Conservation (phyloP, 2,329 filamentous ascomycete species). For the Kalaharituber pfeilii region DNA sequence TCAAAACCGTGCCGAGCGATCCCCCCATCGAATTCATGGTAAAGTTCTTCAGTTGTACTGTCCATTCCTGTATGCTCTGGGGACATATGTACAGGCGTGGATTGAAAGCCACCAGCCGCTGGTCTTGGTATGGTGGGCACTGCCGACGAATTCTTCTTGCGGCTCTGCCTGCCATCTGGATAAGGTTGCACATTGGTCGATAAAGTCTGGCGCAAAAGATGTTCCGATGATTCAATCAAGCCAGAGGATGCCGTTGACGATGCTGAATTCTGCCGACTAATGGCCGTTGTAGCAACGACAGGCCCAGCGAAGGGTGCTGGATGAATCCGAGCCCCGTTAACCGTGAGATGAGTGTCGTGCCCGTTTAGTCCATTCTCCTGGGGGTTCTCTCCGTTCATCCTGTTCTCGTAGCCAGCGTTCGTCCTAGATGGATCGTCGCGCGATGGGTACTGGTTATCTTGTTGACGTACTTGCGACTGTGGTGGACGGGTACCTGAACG, state of each 20-base stretch:
- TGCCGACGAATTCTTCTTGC: slow-evolving; percentile 10
- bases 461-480: not conserved
- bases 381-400: not conserved
- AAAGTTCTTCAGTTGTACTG: slow-evolving; percentile 10
- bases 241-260: slow-evolving; percentile 15
- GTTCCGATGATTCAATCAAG: slow-evolving; percentile 11
- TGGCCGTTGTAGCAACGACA: slow-evolving; percentile 14
- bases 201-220: slow-evolving; percentile 17
- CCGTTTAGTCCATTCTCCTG: slow-evolving; percentile 5
- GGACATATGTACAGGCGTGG: slow-evolving; percentile 5
- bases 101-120: slow-evolving; percentile 11
- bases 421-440: no score
- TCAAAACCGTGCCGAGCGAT: slow-evolving; percentile 61
- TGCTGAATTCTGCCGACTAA: slow-evolving; percentile 16
- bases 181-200: slow-evolving; percentile 5
- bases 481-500: not conserved
- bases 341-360: slow-evolving; percentile 7
- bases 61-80: slow-evolving; percentile 14
- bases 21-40: slow-evolving; percentile 12
- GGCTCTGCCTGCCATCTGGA: slow-evolving; percentile 14
- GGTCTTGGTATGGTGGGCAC: slow-evolving; percentile 13
- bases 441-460: not conserved
- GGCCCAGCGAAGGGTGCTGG: slow-evolving; percentile 9
- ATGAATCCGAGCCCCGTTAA: slow-evolving; percentile 6
- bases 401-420: no score